phyloP scores from a whole-genome alignment of 441 rosid species.

The Croton setiger region DNA sequence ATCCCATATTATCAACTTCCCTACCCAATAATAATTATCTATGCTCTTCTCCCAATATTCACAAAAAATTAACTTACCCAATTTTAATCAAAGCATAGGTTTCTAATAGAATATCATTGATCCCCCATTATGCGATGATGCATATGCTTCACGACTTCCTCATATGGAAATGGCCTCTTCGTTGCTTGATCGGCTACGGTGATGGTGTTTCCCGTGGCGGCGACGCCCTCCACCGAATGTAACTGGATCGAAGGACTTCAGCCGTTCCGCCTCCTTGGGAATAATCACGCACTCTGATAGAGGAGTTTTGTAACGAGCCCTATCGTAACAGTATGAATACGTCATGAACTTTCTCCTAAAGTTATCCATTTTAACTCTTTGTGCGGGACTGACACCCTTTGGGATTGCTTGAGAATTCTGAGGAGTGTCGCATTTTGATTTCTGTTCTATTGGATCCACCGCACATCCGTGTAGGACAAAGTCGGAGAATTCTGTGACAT shows the following conservation, averaged over 20 bases:
- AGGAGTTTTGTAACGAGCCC: slow-evolving; percentile 36
- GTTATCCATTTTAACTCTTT: slow-evolving; percentile 39
- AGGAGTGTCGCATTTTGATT: slow-evolving; percentile 32
- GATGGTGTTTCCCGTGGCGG: slow-evolving; percentile 52
- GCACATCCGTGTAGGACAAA: slow-evolving; percentile 75
- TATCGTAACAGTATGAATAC: slow-evolving; percentile 64
- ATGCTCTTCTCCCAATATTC: slow-evolving; percentile 33
- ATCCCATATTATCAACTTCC: not conserved
- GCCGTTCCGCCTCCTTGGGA: slow-evolving; percentile 52
- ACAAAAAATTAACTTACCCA: slow-evolving; percentile 33
- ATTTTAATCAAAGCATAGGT: slow-evolving; percentile 19
- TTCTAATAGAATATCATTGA: not conserved
- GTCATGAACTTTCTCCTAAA: slow-evolving; percentile 54
- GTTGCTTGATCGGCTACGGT: slow-evolving; percentile 29
- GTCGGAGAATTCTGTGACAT: slow-evolving; percentile 48
- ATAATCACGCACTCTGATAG: slow-evolving; percentile 41
- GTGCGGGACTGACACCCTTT: slow-evolving; percentile 22
- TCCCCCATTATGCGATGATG: slow-evolving; percentile 4
- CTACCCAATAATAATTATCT: slow-evolving; percentile 20
- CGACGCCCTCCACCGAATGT: slow-evolving; percentile 67
- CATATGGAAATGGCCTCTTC: slow-evolving; percentile 26
- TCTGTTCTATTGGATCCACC: slow-evolving; percentile 59
- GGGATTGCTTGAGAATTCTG: slow-evolving; percentile 24
- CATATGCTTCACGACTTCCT: slow-evolving; percentile 5
- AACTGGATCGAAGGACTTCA: slow-evolving; percentile 64